Evolutionary conservation across 495 filamentous ascomycete genomes (phyloP), one percentile per base, ranked within the genome.

Genomic region (Penicillium dipodomyicola): DNA sequence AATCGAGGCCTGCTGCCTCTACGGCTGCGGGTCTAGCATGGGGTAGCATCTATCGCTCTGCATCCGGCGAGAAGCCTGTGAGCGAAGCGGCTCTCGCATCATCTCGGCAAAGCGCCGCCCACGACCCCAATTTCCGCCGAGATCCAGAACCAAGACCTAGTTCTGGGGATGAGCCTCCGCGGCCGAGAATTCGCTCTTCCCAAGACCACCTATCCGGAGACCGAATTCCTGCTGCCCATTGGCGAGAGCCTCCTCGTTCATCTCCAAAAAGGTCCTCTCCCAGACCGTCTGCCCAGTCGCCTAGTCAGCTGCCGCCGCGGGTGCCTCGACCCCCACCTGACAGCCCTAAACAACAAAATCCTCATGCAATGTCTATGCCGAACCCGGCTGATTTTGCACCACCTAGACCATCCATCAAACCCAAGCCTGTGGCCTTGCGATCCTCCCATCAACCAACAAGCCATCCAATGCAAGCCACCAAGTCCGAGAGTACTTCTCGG

Each of bases 21-120:
- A 95, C 89, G 69, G 94, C 94, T 14, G 94, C 94, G 2, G 87
- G 88, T 2, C 72, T 96, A 35, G 93, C 93, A 17, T 98, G 92
- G 92, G 83, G 79, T 42, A 81, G 78, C 57, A 73, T 78, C 33
- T 76, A 77, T 27, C 75, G 76, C 2, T 49, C 67, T 14, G 56
- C 67, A 0, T 66, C 65, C 39, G 57, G 54, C 11, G 71, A 74
- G 15, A 73, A 67, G 63, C 57, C 62, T 7, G 59, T 61, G 40
- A 74, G 64, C 49, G 72, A 76, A 56, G 69, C 69, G n/a, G 68
- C 70, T 7, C 30, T 72, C 17, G 67, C 63, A 14, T 73, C 73
- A 9, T 72, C 71, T 8, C 68, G 71, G 0, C 52, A 61, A 12
- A 73, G 59, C 35, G 60, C 67, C 23, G 65, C 67, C 39, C 65